These are phyloP conservation scores for Xylariales sp. DNA, from an alignment of 2,329 filamentous ascomycete species.

Conservation along the genomic window DNA sequence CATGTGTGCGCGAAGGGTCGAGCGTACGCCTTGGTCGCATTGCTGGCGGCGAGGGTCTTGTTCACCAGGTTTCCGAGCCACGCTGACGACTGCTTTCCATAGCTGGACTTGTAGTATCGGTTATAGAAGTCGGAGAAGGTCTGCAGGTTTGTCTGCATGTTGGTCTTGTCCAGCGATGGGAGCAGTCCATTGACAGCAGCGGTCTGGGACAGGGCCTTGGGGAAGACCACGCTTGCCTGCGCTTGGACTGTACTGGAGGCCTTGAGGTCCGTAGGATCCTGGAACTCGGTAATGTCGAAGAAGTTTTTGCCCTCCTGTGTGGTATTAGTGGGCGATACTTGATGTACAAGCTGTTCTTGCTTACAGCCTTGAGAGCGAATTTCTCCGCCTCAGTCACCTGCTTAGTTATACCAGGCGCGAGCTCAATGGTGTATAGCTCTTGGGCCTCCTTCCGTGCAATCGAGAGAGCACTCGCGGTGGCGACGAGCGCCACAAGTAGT, in stretches of 20 bases:
- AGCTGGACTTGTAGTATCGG: constrained; percentile 60
- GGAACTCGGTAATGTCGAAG: constrained; percentile 70
- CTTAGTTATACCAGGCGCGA: constrained; percentile 60
- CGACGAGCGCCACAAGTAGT: constrained; percentile 18
- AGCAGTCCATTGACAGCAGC: constrained; percentile 54
- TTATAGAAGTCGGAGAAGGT: constrained; percentile 64
- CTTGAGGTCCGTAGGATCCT: constrained; percentile 45
- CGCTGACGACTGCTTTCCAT: constrained; percentile 66
- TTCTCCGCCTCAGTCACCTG: constrained; percentile 73
- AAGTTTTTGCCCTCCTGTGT: constrained; percentile 66
- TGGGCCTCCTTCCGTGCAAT: constrained; percentile 14
- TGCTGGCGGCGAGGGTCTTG: constrained; percentile 54
- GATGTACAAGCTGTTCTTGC: too few relatives aligned
- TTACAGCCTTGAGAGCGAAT: constrained; percentile 62
- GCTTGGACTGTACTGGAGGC: constrained; percentile 22
- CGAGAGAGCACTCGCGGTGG: constrained; percentile 15
- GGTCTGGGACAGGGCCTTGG: constrained; percentile 52
- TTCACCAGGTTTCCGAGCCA: constrained; percentile 68
- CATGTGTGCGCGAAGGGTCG: constrained; percentile 65
- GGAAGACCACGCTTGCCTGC: constrained; percentile 47
- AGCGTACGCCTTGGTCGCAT: constrained; percentile 56
- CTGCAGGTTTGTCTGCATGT: constrained; percentile 63
- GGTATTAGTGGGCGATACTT: constrained; percentile 20
- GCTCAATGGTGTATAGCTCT: constrained; percentile 44
- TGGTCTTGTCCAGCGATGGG: constrained; percentile 54